phyloP scores from a whole-genome alignment of 2,329 filamentous ascomycete genomes.

The Emergomyces africanus region DNA sequence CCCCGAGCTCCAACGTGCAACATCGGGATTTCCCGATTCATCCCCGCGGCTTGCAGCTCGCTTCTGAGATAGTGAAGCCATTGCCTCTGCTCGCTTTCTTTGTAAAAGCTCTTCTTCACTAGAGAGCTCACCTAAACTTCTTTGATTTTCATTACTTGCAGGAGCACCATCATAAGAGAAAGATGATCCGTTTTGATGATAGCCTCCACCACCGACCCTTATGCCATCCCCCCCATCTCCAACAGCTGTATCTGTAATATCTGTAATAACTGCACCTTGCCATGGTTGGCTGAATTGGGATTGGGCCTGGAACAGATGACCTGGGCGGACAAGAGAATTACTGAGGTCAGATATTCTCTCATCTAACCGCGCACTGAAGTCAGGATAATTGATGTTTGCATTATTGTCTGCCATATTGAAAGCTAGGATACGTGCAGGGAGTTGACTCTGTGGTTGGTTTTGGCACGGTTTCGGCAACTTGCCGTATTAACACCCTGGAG shows the following conservation, averaged over 20 bases:
- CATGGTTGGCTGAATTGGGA: neutral
- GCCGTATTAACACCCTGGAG: too few relatives aligned
- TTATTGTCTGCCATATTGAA: neutral
- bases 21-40: neutral
- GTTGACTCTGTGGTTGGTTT: neutral
- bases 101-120: constrained; percentile 2
- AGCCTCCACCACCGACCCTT: neutral
- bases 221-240: too few relatives aligned
- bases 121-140: neutral
- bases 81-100: constrained; percentile 1
- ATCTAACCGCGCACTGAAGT: constrained; percentile 1
- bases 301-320: neutral
- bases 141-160: neutral
- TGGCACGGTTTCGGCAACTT: neutral
- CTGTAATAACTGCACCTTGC: neutral
- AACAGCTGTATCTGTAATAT: neutral
- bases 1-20: neutral
- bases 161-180: neutral
- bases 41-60: neutral
- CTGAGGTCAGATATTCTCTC: constrained; percentile 3
- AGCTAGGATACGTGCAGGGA: neutral
- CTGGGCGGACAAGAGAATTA: constrained; percentile 2
- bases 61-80: constrained; percentile 4
- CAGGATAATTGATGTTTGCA: neutral
- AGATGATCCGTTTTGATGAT: neutral